Evolutionary conservation across 164 flowering plant species (phyloP).

Genomic region (Liquidambar formosana): DNA sequence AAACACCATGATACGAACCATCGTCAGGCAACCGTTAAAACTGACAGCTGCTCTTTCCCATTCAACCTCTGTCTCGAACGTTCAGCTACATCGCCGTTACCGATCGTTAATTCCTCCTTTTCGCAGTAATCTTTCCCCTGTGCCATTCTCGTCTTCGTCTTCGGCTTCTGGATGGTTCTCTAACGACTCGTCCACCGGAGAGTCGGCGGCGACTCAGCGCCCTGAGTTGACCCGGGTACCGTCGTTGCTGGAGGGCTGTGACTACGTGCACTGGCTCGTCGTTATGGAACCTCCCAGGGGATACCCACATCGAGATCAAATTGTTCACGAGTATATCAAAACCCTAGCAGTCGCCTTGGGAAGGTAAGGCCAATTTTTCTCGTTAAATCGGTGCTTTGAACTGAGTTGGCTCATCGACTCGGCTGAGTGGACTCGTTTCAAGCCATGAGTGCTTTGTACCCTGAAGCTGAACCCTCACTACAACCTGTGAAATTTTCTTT

Average conservation of each 20-base stretch:
- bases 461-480: not conserved
- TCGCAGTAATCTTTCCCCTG: no score
- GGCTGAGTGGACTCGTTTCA: constrained; percentile 1
- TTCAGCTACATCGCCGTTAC: not conserved
- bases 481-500: no score
- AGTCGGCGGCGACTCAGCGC: constrained; percentile 4
- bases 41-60: constrained; percentile 6
- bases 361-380: constrained; percentile 21
- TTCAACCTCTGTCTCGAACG: not conserved
- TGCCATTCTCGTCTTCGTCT: not conserved
- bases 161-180: not conserved
- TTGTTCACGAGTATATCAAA: constrained; percentile 25
- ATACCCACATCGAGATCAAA: constrained; percentile 33
- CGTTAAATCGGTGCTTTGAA: not conserved
- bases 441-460: not conserved
- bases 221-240: constrained; percentile 17
- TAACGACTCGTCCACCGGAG: no score
- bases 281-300: constrained; percentile 35
- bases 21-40: not conserved
- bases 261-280: constrained; percentile 42
- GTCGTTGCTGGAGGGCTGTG: constrained; percentile 31
- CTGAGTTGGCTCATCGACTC: not conserved
- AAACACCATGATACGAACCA: constrained; percentile 3
- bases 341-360: constrained; percentile 33
- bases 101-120: not conserved